These are phyloP conservation scores for Mortierella sp. DNA, from an alignment of 371 early-diverging fungal species.

Conservation along the genomic window DNA sequence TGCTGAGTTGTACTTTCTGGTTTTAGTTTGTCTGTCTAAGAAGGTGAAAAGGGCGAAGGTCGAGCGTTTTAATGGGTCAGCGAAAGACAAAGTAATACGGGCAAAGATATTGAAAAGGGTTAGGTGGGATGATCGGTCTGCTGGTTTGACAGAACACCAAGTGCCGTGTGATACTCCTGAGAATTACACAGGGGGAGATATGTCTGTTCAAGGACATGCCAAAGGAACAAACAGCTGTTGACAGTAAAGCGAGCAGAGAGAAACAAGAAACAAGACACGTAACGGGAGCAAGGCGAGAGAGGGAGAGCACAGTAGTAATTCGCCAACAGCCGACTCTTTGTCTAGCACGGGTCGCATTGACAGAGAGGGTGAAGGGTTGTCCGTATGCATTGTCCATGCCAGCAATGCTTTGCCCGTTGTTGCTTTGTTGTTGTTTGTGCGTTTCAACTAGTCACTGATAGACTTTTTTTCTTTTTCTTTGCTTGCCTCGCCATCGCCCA, in stretches of 20 bases:
- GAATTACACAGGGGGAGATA: background rate
- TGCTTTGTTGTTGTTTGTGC: background rate
- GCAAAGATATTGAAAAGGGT: background rate
- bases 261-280: background rate
- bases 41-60: background rate
- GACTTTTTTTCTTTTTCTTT: background rate
- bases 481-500: background rate
- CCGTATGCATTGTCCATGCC: no score
- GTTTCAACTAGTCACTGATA: background rate
- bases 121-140: conserved; percentile 2
- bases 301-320: no score
- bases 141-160: background rate
- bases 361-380: background rate
- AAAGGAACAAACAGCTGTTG: background rate
- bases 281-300: background rate
- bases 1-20: background rate
- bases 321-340: no score
- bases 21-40: background rate
- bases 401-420: background rate
- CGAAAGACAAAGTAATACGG: background rate
- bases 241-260: background rate
- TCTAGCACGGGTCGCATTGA: background rate
- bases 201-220: background rate
- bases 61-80: background rate
- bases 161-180: background rate